A percentile compares a stretch with the other conserved stretches of the same genome.
These are phyloP conservation scores for Clausena lansium DNA, from an alignment of 345 rosid genomes.

Conservation along the genomic window DNA sequence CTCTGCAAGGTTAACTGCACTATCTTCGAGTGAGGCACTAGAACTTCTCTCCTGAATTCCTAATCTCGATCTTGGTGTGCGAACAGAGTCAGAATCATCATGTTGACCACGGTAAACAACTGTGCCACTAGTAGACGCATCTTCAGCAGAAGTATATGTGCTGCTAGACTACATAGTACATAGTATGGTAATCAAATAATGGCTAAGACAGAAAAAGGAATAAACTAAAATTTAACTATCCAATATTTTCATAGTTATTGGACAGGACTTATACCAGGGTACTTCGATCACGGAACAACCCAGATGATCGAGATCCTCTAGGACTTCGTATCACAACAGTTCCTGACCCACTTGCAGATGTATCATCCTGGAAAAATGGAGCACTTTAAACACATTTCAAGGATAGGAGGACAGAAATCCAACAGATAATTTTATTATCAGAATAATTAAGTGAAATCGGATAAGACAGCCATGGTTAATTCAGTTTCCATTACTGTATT, in stretches of 20 bases:
- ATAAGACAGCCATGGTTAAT: not conserved
- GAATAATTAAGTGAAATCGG: not conserved
- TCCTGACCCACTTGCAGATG: slow-evolving; percentile 72
- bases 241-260: not conserved
- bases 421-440: not conserved
- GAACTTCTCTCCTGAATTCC: slow-evolving; percentile 84
- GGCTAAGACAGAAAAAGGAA: slow-evolving; percentile 14
- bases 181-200: slow-evolving; percentile 38
- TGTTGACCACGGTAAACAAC: slow-evolving; percentile 82
- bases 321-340: slow-evolving; percentile 86
- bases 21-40: slow-evolving; percentile 85
- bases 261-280: slow-evolving; percentile 45
- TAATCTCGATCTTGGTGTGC: slow-evolving; percentile 87
- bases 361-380: slow-evolving; percentile 71
- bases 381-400: slow-evolving; percentile 15
- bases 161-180: slow-evolving; percentile 69
- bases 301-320: slow-evolving; percentile 63
- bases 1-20: slow-evolving; percentile 91
- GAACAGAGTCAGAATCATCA: slow-evolving; percentile 82
- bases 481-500: not conserved
- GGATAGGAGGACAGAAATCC: slow-evolving; percentile 15
- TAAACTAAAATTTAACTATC: not conserved
- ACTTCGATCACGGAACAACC: slow-evolving; percentile 58
- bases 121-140: slow-evolving; percentile 92
- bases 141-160: slow-evolving; percentile 64